Percentiles rank a stretch among this genome's conserved stretches.
Evolutionary conservation across 192 early-diverging fungal genomes (phyloP).

Genomic region (Spizellomyces sp.): DNA sequence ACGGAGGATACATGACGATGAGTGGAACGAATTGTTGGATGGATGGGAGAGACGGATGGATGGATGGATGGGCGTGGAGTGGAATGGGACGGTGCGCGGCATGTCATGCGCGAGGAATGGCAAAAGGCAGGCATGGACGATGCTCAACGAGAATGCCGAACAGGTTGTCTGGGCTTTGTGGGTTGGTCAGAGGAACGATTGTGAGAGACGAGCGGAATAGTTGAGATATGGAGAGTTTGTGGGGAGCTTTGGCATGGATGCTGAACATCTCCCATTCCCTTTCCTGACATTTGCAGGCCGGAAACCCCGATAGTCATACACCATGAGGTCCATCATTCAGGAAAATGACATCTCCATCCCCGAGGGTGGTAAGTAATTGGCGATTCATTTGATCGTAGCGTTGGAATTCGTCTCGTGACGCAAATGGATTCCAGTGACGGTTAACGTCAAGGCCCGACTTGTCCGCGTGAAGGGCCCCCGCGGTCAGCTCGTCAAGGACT

Average conservation of each 20-base stretch:
- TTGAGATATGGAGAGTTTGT: not conserved
- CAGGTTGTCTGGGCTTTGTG: not conserved
- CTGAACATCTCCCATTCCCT: not conserved
- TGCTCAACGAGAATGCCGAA: not conserved
- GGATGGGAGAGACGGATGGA: slow-evolving; percentile 16
- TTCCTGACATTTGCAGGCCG: slow-evolving; percentile 17
- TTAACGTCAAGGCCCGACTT: slow-evolving; percentile 86
- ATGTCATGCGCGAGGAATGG: not conserved
- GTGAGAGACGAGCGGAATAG: not conserved
- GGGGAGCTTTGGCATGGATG: not conserved
- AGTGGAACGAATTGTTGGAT: not conserved
- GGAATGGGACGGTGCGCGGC: not conserved
- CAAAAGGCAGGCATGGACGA: not conserved
- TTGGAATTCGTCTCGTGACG: not conserved
- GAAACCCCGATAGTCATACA: slow-evolving; percentile 20
- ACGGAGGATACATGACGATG: not conserved
- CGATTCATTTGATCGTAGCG: too few species aligned
- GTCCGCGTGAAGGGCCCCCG: slow-evolving; percentile 91
- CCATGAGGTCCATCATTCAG: slow-evolving; percentile 92
- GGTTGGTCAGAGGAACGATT: too few species aligned
- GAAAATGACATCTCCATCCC: slow-evolving; percentile 90
- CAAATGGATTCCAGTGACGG: slow-evolving; percentile 53
- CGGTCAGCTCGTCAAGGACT: slow-evolving; percentile 83
- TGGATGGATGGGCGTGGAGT: slow-evolving; percentile 6
- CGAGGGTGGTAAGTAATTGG: slow-evolving; percentile 60